Evolutionary conservation across 1,284 basidiomycete species (phyloP).

Genomic region (Mycena citricolor): DNA sequence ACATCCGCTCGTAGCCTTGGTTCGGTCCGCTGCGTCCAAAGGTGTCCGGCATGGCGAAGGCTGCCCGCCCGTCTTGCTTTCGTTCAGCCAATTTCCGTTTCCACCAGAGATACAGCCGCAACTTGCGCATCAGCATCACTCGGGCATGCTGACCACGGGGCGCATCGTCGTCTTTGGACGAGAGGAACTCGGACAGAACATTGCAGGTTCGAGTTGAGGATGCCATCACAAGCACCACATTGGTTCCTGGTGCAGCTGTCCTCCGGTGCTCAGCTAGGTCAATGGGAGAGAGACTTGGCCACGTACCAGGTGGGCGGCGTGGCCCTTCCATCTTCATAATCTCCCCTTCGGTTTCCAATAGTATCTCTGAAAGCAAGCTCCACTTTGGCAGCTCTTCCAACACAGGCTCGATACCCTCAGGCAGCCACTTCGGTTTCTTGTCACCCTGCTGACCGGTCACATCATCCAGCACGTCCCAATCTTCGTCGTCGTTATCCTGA

Average conservation of each 20-base stretch:
- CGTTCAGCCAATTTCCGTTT: constrained; percentile 60
- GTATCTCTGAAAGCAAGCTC: constrained; percentile 79
- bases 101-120: constrained; percentile 80
- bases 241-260: constrained; percentile 57
- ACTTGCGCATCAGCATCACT: constrained; percentile 76
- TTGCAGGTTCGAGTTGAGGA: constrained; percentile 76
- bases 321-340: constrained; percentile 62
- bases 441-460: constrained; percentile 41
- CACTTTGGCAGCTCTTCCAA: constrained; percentile 97
- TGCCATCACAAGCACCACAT: constrained; percentile 88
- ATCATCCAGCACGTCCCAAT: constrained; percentile 70
- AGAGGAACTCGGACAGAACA: constrained; percentile 78
- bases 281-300: too few relatives aligned
- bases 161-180: constrained; percentile 58
- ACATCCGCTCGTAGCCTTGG: constrained; percentile 18
- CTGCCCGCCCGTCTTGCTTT: constrained; percentile 34
- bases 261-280: too few relatives aligned
- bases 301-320: constrained; percentile 30
- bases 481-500: constrained; percentile 64
- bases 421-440: constrained; percentile 58
- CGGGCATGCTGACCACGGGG: constrained; percentile 62
- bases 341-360: constrained; percentile 92
- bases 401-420: constrained; percentile 80
- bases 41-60: constrained; percentile 24
- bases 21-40: constrained; percentile 12